These are phyloP conservation scores for Blastobotrys persicus DNA, from an alignment of 1,139 yeast species.

Conservation along the genomic window DNA sequence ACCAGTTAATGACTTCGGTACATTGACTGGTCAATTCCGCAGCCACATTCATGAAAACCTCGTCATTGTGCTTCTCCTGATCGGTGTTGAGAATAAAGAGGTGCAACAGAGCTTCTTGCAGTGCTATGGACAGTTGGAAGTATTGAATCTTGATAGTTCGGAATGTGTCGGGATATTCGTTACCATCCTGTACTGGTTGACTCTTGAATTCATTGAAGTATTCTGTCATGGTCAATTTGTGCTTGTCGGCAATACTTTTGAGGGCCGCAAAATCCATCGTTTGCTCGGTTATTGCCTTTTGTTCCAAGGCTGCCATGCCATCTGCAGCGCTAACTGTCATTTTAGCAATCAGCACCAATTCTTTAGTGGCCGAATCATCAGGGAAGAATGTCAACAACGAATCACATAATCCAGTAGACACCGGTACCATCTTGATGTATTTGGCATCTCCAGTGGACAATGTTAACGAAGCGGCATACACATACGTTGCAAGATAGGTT, in stretches of 20 bases:
- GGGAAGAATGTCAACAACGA: background rate
- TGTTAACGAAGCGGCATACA: conserved; percentile 1
- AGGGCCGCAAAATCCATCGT: background rate
- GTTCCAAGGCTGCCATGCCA: background rate
- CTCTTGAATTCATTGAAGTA: background rate
- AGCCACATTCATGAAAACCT: background rate
- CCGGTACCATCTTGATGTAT: conserved; percentile 1
- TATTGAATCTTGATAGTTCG: background rate
- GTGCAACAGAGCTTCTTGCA: background rate
- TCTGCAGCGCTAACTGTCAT: background rate
- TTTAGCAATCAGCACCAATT: conserved; percentile 1
- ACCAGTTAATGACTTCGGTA: background rate
- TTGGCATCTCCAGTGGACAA: background rate
- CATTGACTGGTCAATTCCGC: background rate
- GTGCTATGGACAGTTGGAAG: background rate
- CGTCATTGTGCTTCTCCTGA: background rate
- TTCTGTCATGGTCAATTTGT: background rate
- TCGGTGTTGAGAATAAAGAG: background rate
- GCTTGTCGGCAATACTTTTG: background rate
- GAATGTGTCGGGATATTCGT: background rate
- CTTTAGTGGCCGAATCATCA: conserved; percentile 1
- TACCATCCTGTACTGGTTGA: background rate
- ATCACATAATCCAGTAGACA: background rate
- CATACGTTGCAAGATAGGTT: background rate
- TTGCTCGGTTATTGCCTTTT: background rate